phyloP scores from a whole-genome alignment of 306 rosid species.

The Oemleria cerasiformis region DNA sequence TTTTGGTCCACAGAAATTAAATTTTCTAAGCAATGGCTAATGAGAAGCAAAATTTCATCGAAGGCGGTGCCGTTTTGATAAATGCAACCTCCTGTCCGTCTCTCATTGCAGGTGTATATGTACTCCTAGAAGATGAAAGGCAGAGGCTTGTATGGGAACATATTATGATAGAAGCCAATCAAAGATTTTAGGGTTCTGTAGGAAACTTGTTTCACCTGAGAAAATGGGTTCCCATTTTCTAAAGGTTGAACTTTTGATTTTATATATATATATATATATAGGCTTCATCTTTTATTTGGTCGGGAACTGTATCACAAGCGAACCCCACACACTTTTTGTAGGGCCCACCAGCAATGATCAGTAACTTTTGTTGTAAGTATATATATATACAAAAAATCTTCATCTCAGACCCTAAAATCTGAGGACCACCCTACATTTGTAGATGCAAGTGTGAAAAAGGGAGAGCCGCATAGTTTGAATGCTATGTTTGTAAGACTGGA shows the following conservation, averaged over 20 bases:
- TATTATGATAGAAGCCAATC: neutral
- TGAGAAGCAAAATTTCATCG: neutral
- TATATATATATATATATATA: too few species aligned
- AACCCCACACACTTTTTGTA: too few species aligned
- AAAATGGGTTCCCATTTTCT: too few species aligned
- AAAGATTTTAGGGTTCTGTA: neutral
- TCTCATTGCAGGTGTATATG: slow-evolving; percentile 2
- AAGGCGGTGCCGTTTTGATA: neutral
- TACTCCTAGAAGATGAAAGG: neutral
- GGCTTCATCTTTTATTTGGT: too few species aligned
- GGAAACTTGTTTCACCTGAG: neutral
- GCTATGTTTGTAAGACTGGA: neutral
- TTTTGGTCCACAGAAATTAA: neutral
- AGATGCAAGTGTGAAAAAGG: neutral
- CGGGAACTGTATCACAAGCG: too few species aligned
- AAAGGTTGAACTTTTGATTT: neutral
- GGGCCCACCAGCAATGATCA: too few species aligned
- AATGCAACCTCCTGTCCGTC: neutral
- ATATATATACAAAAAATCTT: too few species aligned
- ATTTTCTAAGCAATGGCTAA: neutral
- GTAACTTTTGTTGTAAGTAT: too few species aligned
- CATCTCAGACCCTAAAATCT: neutral
- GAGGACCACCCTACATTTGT: neutral
- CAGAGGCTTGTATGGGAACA: slow-evolving; percentile 12
- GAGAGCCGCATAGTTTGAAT: slow-evolving; percentile 9